Evolutionary conservation across 2,329 filamentous ascomycete genomes (phyloP).

Genomic region (Epichloe hybrida): DNA sequence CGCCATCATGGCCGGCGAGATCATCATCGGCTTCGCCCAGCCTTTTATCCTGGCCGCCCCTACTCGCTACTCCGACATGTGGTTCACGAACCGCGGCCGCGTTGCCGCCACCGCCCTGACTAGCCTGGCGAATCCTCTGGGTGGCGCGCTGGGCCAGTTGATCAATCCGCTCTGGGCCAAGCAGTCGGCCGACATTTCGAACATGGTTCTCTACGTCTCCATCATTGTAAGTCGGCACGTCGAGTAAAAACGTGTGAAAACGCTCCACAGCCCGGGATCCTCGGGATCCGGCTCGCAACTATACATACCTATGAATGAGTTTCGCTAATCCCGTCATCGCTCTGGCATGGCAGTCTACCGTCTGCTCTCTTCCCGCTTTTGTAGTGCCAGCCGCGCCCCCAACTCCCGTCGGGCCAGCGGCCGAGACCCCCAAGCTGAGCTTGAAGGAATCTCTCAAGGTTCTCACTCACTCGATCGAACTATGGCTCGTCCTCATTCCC

Average conservation of each 20-base stretch:
- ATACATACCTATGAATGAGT: no score
- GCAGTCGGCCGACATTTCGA: conserved; percentile 50
- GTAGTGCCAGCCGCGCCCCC: conserved; percentile 68
- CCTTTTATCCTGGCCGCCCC: conserved; percentile 86
- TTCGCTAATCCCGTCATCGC: background rate
- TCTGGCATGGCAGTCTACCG: conserved; percentile 19
- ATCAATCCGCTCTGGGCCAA: conserved; percentile 68
- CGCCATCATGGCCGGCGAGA: conserved; percentile 79
- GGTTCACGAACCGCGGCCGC: conserved; percentile 78
- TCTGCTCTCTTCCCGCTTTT: conserved; percentile 57
- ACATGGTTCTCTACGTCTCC: conserved; percentile 72
- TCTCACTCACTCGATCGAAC: conserved; percentile 48
- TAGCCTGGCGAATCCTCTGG: conserved; percentile 78
- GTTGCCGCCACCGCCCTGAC: conserved; percentile 78
- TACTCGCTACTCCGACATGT: conserved; percentile 82
- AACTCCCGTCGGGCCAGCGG: conserved; percentile 60
- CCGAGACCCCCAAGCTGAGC: conserved; percentile 41
- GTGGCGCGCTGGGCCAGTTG: conserved; percentile 77
- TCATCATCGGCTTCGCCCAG: conserved; percentile 78
- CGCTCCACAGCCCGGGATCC: no score
- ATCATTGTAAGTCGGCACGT: conserved; percentile 51
- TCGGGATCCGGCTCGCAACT: no score
- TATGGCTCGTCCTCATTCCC: conserved; percentile 71
- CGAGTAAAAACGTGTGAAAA: no score
- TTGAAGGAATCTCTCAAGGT: conserved; percentile 38